A percentile compares a stretch with the other conserved stretches of the same genome.
Conservation (phyloP, 768 basidiomycete species). For the Phanerochaete carnosa region DNA sequence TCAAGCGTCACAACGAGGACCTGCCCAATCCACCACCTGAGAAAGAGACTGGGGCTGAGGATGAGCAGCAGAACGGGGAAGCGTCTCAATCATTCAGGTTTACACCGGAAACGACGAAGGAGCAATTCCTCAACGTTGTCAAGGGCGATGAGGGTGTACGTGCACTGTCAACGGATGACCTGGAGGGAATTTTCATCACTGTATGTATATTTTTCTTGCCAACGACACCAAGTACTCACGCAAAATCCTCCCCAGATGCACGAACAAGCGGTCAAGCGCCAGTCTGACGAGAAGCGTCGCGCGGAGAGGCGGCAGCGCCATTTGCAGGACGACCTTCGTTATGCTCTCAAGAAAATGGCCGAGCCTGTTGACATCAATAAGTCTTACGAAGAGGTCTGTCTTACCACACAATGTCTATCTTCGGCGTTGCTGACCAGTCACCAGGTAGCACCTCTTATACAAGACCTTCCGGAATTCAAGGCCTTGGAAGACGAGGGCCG, state of each 20-base stretch:
- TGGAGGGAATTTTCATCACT: slow-evolving; percentile 56
- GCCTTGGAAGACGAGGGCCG: slow-evolving; percentile 85
- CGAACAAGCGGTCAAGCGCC: slow-evolving; percentile 65
- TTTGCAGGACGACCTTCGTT: slow-evolving; percentile 92
- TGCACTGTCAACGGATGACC: slow-evolving; percentile 47
- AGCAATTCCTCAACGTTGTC: slow-evolving; percentile 58
- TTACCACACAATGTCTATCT: background rate
- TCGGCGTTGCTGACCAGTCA: slow-evolving; percentile 4
- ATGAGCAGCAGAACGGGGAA: slow-evolving; percentile 25
- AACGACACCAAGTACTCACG: background rate
- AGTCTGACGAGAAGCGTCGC: slow-evolving; percentile 84
- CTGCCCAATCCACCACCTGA: slow-evolving; percentile 29
- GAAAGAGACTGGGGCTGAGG: slow-evolving; percentile 32
- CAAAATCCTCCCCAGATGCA: slow-evolving; percentile 51
- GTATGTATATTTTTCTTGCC: slow-evolving; percentile 39
- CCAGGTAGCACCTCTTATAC: slow-evolving; percentile 71
- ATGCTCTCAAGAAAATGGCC: slow-evolving; percentile 87
- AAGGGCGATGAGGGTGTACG: slow-evolving; percentile 49
- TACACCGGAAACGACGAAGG: slow-evolving; percentile 56
- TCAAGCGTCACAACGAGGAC: slow-evolving; percentile 46
- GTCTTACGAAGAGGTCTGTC: slow-evolving; percentile 76
- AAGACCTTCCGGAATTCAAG: slow-evolving; percentile 82
- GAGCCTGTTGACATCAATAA: slow-evolving; percentile 75
- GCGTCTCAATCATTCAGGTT: slow-evolving; percentile 37
- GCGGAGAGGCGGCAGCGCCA: slow-evolving; percentile 82